Evolutionary conservation across 140 eudicot genomes (phyloP).

Genomic region (Oenanthe javanica): DNA sequence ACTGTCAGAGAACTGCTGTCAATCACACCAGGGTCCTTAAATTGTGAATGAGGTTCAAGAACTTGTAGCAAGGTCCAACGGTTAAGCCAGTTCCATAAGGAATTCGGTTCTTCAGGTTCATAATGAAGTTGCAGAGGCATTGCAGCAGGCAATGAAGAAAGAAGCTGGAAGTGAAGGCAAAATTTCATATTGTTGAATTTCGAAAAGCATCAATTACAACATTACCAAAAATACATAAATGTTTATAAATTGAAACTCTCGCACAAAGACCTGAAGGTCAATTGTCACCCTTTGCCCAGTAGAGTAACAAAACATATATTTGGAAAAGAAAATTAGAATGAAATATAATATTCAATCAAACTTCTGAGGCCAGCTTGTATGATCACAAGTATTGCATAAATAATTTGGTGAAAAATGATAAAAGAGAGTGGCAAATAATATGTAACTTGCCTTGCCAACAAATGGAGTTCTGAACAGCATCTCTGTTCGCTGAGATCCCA

Average conservation of each 20-base stretch:
- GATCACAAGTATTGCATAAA: background rate
- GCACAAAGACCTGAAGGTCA: background rate
- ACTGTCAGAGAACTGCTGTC: background rate
- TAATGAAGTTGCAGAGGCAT: slow-evolving; percentile 11
- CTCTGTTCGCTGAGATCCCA: slow-evolving; percentile 7
- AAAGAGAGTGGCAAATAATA: background rate
- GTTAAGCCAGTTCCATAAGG: slow-evolving; percentile 4
- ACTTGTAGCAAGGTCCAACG: slow-evolving; percentile 8
- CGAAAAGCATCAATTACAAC: background rate
- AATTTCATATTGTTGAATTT: background rate
- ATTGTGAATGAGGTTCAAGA: slow-evolving; percentile 3
- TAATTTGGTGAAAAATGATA: background rate
- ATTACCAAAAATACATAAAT: background rate
- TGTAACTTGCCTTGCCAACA: slow-evolving; percentile 5
- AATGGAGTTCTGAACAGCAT: slow-evolving; percentile 6
- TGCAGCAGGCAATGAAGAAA: slow-evolving; percentile 6
- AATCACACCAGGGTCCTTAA: background rate
- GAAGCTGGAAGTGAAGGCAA: slow-evolving; percentile 3
- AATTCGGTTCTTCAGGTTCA: slow-evolving; percentile 10
- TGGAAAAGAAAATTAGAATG: background rate
- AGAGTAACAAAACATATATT: background rate
- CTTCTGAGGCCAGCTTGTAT: background rate
- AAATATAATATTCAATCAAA: background rate
- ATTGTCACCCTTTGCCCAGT: background rate
- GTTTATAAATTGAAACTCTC: background rate